Base-by-base conservation (phyloP, 2,329 filamentous ascomycete species). In the Paecilomyces dactylethromorphus region DNA sequence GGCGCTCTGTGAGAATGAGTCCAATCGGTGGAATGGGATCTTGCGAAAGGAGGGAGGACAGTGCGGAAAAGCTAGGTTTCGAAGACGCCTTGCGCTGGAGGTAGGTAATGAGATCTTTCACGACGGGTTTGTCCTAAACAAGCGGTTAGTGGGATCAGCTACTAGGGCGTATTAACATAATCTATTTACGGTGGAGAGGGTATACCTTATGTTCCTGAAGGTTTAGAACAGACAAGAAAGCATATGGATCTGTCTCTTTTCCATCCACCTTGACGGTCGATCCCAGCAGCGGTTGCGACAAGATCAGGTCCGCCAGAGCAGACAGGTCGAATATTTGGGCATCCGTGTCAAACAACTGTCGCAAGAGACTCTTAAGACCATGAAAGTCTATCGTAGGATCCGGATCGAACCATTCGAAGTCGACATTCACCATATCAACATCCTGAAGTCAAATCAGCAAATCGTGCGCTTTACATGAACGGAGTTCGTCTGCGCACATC, bases 371-470 rank as follows among this genome's bases (percentile, higher is more conserved):
- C 75, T 97, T 97, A 67, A 95, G 84, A 59, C 94, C 94, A 76
- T 97, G 93, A 76, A 97, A 97, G 76, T 99, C 94, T 67, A 96
- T 83, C 7, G 89, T 86, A 1, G 90, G 82, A 67, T 94, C 88
- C 62, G 93, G 96, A 77, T 97, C 95, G 79, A 97, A 99, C 90
- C 92, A 97, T 79, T 99, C 94, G 69, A 99, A 99, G 65, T 97
- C 93, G 59, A 97, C 92, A 71, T 97, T 88, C 64, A 99, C 86
- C 74, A 93, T 89, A 71, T 96, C 90, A 69, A 92, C 89, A 69
- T 96, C 91, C 90, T 96, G 59, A 21, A 32, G 45, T 32, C 54
- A 24, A 7, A 52, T 52, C 50, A 29, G 21, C 21, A 52, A 29
- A 13, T 52, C 29, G 50, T 22, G 32, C 29, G 45, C 45, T 54